phyloP scores from a whole-genome alignment of 306 rosid species.

The Astragalus membranaceus region DNA sequence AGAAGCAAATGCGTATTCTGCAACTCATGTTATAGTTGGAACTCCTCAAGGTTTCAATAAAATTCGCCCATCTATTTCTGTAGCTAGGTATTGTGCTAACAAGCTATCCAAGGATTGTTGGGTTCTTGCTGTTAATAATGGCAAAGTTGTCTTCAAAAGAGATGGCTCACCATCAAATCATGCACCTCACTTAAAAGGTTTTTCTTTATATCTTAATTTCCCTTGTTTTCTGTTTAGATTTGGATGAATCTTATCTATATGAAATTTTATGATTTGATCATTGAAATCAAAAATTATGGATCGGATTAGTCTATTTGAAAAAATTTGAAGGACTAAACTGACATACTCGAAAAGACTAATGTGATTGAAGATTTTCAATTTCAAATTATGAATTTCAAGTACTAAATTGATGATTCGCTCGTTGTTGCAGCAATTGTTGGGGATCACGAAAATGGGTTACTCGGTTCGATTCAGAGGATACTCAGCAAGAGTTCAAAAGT shows the following conservation, averaged over 20 bases:
- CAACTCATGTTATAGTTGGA: slow-evolving; percentile 65
- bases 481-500: slow-evolving; percentile 36
- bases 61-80: slow-evolving; percentile 61
- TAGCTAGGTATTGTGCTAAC: slow-evolving; percentile 86
- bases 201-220: not conserved
- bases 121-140: slow-evolving; percentile 71
- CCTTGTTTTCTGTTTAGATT: slow-evolving; percentile 36
- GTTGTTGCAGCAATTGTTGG: slow-evolving; percentile 43
- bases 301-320: too few species aligned
- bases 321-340: too few species aligned
- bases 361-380: too few species aligned
- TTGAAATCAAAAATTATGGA: too few species aligned
- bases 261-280: too few species aligned
- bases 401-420: too few species aligned
- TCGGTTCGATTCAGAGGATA: slow-evolving; percentile 38
- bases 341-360: too few species aligned
- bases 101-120: slow-evolving; percentile 58
- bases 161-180: slow-evolving; percentile 35
- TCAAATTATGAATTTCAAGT: too few species aligned
- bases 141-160: slow-evolving; percentile 68
- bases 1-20: slow-evolving; percentile 69
- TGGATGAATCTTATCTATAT: slow-evolving; percentile 9
- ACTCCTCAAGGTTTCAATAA: slow-evolving; percentile 51
- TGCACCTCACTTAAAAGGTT: slow-evolving; percentile 44
- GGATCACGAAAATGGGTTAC: slow-evolving; percentile 28